A percentile compares a stretch with the other conserved stretches of the same genome.
phyloP scores from a whole-genome alignment of 352 stramenopile genomes.

The Phytophthora syringae region DNA sequence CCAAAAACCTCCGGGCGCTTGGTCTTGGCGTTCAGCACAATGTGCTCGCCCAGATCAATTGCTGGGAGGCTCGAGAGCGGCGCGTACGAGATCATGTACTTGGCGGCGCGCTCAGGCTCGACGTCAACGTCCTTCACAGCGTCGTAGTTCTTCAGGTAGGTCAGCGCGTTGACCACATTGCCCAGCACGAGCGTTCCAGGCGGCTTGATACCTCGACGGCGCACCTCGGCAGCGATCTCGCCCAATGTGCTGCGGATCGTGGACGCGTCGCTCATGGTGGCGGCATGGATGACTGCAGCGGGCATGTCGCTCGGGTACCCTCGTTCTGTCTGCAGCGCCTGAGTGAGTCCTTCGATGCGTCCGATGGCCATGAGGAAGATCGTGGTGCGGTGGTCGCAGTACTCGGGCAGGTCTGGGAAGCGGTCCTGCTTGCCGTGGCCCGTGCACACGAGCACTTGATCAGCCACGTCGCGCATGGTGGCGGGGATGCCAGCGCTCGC shows the following conservation, averaged over 20 bases:
- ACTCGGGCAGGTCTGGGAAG: constrained; percentile 93
- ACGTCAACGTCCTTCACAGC: constrained; percentile 44
- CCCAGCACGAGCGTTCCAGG: constrained; percentile 95
- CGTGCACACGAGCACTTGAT: constrained; percentile 94
- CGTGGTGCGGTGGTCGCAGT: constrained; percentile 95
- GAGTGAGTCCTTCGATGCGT: constrained; percentile 88
- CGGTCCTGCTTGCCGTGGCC: constrained; percentile 94
- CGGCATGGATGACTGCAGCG: constrained; percentile 94
- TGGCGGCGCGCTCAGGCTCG: constrained; percentile 24
- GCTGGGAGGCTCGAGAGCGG: constrained; percentile 53
- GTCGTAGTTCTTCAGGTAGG: constrained; percentile 71
- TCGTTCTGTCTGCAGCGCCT: constrained; percentile 74
- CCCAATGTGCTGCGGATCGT: constrained; percentile 90
- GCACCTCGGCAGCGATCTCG: constrained; percentile 90
- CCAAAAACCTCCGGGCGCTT: constrained; percentile 36
- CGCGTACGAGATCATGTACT: constrained; percentile 78
- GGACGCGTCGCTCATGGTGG: constrained; percentile 90
- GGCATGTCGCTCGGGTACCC: constrained; percentile 92
- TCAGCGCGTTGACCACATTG: constrained; percentile 89
- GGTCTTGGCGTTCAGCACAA: constrained; percentile 50
- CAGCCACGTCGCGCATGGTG: constrained; percentile 95
- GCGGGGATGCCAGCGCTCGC: constrained; percentile 94
- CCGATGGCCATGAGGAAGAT: constrained; percentile 98
- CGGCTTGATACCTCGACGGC: constrained; percentile 84
- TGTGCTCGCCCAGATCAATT: constrained; percentile 66